Evolutionary conservation across 2,329 filamentous ascomycete species (phyloP), one percentile per base, ranked within the genome.

Genomic region (Neurospora sp.): DNA sequence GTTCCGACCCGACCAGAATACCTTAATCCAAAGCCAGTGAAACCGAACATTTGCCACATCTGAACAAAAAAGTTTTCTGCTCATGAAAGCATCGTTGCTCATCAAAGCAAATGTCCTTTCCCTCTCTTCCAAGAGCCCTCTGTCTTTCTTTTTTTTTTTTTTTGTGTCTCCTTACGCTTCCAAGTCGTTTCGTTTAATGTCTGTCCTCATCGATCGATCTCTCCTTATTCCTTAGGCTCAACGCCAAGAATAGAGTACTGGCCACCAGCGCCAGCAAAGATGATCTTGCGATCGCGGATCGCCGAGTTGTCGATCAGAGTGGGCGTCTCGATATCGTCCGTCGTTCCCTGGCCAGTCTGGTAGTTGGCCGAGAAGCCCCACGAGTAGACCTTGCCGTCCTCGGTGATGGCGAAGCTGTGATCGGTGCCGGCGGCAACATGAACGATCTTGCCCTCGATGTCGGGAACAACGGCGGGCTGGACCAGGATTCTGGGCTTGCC

Each of bases 261-360:
- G 5, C 93, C 93, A 73, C 95, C 94, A n/a, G 91, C 91, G 62
- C 92, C 92, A n/a, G 91, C 92, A 80, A 86, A 93, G 40, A 89
- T 85, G 62, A 97, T 84, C 79, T 90, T 89, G 81, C 91, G 90
- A 58, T 88, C 92, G 38, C 89, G 86, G 38, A 96, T 87, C 58
- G 93, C 93, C 13, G 90, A 91, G 82, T 97, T 97, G 76, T 96
- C 91, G 70, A 97, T 92, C 67, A 90, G 76, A 0, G 91, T 96
- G 0, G 94, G 93, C 33, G 87, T 84, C 74, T 90, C 86, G 38
- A 97, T 86, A 75, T 97, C 93, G 67, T 96, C 92, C n/a, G 88
- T 88, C 1, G 85, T 89, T 58, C 91, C 92, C 75, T 90, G 89
- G 11, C 92, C 92, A 4, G 91, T 93, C 81, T 95, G 92, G 79